These are phyloP conservation scores for Xylaria sp. DNA, from an alignment of 2,329 filamentous ascomycete genomes.

Conservation along the genomic window DNA sequence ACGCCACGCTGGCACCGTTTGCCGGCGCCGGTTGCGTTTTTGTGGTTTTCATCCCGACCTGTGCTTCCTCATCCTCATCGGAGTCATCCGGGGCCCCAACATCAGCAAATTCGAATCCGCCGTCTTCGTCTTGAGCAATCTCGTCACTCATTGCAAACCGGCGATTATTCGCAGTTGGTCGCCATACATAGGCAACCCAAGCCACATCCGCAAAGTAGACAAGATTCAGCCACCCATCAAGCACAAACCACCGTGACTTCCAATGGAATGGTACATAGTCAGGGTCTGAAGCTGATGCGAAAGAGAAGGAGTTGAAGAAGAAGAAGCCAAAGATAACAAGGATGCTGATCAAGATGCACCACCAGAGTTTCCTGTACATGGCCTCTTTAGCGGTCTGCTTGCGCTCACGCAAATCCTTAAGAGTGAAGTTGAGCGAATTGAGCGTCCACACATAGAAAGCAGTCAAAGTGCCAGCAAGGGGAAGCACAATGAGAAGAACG, in stretches of 20 bases:
- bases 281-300: conserved; percentile 84
- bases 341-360: conserved; percentile 92
- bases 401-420: conserved; percentile 94
- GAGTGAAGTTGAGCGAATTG: conserved; percentile 92
- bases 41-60: conserved; percentile 56
- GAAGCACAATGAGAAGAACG: conserved; percentile 91
- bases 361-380: conserved; percentile 99
- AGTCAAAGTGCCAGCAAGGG: conserved; percentile 89
- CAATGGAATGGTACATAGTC: conserved; percentile 97
- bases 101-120: conserved; percentile 91
- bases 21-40: conserved; percentile 41
- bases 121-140: conserved; percentile 97
- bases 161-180: conserved; percentile 94
- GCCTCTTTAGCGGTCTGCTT: conserved; percentile 92
- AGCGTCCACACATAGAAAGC: conserved; percentile 99
- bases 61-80: conserved; percentile 68
- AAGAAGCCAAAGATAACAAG: conserved; percentile 98
- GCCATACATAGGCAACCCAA: conserved; percentile 95
- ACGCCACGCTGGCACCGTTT: conserved; percentile 31
- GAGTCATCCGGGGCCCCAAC: conserved; percentile 80
- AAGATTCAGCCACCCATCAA: conserved; percentile 96
- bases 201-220: conserved; percentile 95
- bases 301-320: conserved; percentile 97
- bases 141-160: conserved; percentile 99
- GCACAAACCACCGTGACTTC: conserved; percentile 96